These are phyloP conservation scores for Microstroma glucosiphilum DNA, from an alignment of 1,284 basidiomycete genomes.

Conservation along the genomic window DNA sequence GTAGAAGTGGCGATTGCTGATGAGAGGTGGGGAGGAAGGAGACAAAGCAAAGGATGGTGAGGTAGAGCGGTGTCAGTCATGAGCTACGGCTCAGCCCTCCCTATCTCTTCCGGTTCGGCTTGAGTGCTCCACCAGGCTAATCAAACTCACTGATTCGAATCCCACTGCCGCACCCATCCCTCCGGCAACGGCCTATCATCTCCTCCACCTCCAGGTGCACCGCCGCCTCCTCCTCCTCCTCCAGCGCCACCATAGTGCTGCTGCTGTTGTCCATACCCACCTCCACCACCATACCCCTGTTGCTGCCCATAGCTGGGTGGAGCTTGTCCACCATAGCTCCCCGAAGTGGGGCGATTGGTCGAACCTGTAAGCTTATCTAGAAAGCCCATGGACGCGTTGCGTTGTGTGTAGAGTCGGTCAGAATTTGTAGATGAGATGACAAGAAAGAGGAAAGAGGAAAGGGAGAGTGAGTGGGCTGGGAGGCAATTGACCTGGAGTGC, in stretches of 20 bases:
- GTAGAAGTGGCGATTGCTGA: constrained; percentile 35
- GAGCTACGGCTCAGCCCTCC: too few relatives aligned
- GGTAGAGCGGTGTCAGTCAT: neutral
- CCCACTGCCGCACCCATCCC: constrained; percentile 46
- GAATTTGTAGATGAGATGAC: neutral
- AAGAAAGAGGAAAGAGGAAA: constrained; percentile 2
- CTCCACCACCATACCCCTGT: neutral
- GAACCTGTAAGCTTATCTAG: constrained; percentile 3
- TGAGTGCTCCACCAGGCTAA: too few relatives aligned
- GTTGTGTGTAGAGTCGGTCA: neutral
- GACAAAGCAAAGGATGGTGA: neutral
- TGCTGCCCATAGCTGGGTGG: constrained; percentile 1
- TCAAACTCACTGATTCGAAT: constrained; percentile 14
- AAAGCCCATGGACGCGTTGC: neutral
- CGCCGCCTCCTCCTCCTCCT: neutral
- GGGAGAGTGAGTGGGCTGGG: neutral
- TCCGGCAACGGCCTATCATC: constrained; percentile 25
- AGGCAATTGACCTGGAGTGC: too few relatives aligned
- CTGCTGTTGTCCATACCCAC: neutral
- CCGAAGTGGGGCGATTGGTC: neutral
- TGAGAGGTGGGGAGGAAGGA: neutral
- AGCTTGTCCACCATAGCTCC: constrained; percentile 1
- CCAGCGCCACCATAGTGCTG: neutral
- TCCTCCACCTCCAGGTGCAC: neutral
- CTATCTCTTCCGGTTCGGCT: too few relatives aligned